A percentile compares a stretch with the other conserved stretches of the same genome.
These are phyloP conservation scores for Bipolaris zeicola DNA, from an alignment of 2,329 filamentous ascomycete genomes.

Conservation along the genomic window DNA sequence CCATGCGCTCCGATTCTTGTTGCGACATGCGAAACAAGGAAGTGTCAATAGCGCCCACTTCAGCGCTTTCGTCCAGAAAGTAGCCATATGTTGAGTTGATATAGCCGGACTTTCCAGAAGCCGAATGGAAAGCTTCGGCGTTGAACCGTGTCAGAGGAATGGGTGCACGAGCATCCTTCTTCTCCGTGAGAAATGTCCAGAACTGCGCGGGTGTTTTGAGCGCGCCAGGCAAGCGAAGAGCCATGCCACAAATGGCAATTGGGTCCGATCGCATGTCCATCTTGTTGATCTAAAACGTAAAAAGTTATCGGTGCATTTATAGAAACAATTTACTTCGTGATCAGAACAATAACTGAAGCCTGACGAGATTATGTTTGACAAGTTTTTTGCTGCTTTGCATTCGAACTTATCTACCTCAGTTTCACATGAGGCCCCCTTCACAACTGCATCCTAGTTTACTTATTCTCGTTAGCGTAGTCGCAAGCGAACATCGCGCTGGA, in stretches of 20 bases:
- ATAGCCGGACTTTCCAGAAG: slow-evolving; percentile 21
- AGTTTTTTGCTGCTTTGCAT: no score
- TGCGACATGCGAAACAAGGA: not conserved
- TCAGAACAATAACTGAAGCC: no score
- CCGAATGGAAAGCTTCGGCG: slow-evolving; percentile 15
- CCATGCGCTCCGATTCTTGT: not conserved
- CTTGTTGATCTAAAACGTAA: no score
- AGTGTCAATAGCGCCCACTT: not conserved
- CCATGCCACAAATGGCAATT: slow-evolving; percentile 32
- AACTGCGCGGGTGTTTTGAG: slow-evolving; percentile 23
- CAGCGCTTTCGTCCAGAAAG: slow-evolving; percentile 17
- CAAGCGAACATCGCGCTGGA: no score
- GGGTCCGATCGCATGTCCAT: not conserved
- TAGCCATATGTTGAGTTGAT: slow-evolving; percentile 19
- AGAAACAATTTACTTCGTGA: no score
- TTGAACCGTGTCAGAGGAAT: slow-evolving; percentile 10
- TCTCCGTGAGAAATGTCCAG: slow-evolving; percentile 36
- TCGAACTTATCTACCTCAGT: no score
- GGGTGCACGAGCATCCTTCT: not conserved
- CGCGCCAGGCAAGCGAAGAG: slow-evolving; percentile 27
- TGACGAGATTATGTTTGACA: no score
- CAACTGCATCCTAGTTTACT: no score
- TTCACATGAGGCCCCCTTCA: no score
- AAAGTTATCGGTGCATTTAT: no score
- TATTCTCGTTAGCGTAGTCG: no score